These are phyloP conservation scores for Blumeria hordei DNA, from an alignment of 2,329 filamentous ascomycete species.

Conservation along the genomic window DNA sequence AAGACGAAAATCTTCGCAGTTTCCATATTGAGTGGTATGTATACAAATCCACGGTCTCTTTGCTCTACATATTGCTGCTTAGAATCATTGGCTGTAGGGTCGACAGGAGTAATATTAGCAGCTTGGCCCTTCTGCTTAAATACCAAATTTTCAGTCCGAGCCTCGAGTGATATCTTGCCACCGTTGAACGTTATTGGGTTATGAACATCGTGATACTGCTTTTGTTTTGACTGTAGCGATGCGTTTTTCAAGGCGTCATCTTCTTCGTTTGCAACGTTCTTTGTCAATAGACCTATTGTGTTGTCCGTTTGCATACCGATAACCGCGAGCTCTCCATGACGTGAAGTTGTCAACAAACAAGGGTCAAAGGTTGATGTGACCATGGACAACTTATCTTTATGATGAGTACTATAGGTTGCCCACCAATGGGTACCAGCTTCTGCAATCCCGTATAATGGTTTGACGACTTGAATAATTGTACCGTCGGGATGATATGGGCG, in stretches of 20 bases:
- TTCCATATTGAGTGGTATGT: neutral
- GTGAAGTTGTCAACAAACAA: neutral
- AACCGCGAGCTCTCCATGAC: neutral
- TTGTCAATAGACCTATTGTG: neutral
- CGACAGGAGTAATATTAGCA: neutral
- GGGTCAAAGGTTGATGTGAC: conserved; percentile 1
- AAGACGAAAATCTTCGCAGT: neutral
- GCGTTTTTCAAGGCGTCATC: neutral
- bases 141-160: neutral
- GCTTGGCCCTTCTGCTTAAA: neutral
- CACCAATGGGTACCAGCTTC: neutral
- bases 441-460: neutral
- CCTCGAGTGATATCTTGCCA: neutral
- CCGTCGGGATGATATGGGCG: neutral
- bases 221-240: neutral
- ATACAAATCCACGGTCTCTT: neutral
- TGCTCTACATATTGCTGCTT: neutral
- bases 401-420: neutral
- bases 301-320: neutral
- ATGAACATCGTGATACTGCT: neutral
- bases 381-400: conserved; percentile 1
- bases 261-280: neutral
- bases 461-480: neutral
- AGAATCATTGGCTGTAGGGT: neutral
- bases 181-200: conserved; percentile 1